These are phyloP conservation scores for Fusarium tanahbumbuense DNA, from an alignment of 2,329 filamentous ascomycete species.

Conservation along the genomic window DNA sequence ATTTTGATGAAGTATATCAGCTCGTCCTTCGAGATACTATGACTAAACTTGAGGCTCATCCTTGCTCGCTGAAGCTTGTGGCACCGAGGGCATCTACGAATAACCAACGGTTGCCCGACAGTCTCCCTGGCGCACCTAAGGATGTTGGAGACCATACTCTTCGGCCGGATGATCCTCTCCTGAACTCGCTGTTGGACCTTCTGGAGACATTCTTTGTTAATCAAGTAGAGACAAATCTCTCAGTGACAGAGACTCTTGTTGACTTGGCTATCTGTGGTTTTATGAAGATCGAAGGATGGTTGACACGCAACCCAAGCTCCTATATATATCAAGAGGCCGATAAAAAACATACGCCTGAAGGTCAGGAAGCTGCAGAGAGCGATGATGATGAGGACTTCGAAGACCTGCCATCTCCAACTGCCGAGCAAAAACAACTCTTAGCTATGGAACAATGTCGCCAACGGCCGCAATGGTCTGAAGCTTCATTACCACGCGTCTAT, in stretches of 20 bases:
- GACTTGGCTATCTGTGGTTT: conserved; percentile 87
- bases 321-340: conserved; percentile 63
- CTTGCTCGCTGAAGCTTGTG: conserved; percentile 77
- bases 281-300: conserved; percentile 89
- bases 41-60: conserved; percentile 75
- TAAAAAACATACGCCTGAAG: conserved; percentile 21
- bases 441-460: conserved; percentile 64
- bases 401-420: conserved; percentile 25
- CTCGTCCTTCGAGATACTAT: conserved; percentile 77
- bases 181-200: conserved; percentile 75
- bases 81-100: conserved; percentile 68
- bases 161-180: conserved; percentile 69
- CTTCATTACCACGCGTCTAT: conserved; percentile 65
- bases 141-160: conserved; percentile 72
- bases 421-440: conserved; percentile 55
- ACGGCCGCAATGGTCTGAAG: conserved; percentile 64
- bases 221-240: conserved; percentile 89
- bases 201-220: conserved; percentile 88
- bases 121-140: conserved; percentile 69
- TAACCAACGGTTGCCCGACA: conserved; percentile 68
- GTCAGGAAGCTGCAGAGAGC: conserved; percentile 28
- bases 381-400: conserved; percentile 40
- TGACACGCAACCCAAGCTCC: conserved; percentile 76
- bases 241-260: conserved; percentile 84
- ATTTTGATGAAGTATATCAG: conserved; percentile 79